Conservation (phyloP, 768 basidiomycete genomes). For the Termitomyces sp. region DNA sequence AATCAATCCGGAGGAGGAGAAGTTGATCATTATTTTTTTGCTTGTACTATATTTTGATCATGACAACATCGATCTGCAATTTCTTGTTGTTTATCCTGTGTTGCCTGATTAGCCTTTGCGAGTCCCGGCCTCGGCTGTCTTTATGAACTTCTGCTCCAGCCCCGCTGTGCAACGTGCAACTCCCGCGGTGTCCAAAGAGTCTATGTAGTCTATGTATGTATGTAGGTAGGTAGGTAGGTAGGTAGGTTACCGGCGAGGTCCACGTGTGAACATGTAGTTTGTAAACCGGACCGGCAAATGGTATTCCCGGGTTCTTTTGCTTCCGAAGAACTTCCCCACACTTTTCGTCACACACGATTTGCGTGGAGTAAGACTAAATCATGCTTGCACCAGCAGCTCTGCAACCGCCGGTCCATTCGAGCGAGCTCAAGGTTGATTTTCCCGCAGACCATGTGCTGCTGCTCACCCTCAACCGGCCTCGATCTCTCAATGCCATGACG, state of each 20-base stretch:
- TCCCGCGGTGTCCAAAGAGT: background rate
- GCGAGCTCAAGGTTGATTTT: constrained; percentile 31
- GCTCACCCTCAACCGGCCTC: constrained; percentile 57
- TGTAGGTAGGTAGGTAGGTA: no score
- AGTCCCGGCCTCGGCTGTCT: background rate
- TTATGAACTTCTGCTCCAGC: background rate
- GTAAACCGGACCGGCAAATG: background rate
- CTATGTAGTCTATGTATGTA: background rate
- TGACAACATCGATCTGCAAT: constrained; percentile 21
- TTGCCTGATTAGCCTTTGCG: constrained; percentile 3
- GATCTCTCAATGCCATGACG: constrained; percentile 69
- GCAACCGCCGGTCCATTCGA: constrained; percentile 26
- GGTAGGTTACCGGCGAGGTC: no score
- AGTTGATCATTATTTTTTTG: constrained; percentile 23
- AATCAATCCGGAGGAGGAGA: constrained; percentile 20
- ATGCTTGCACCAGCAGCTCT: constrained; percentile 15
- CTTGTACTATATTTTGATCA: constrained; percentile 24
- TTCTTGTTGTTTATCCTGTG: constrained; percentile 12
- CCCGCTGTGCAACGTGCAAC: background rate
- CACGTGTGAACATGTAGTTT: no score
- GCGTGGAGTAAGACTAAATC: background rate
- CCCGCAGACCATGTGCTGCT: constrained; percentile 35
- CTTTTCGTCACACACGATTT: constrained; percentile 3
- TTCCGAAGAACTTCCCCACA: constrained; percentile 5
- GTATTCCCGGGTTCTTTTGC: constrained; percentile 3